phyloP scores from a whole-genome alignment of 768 basidiomycete genomes.

The Steccherinum ochraceum region DNA sequence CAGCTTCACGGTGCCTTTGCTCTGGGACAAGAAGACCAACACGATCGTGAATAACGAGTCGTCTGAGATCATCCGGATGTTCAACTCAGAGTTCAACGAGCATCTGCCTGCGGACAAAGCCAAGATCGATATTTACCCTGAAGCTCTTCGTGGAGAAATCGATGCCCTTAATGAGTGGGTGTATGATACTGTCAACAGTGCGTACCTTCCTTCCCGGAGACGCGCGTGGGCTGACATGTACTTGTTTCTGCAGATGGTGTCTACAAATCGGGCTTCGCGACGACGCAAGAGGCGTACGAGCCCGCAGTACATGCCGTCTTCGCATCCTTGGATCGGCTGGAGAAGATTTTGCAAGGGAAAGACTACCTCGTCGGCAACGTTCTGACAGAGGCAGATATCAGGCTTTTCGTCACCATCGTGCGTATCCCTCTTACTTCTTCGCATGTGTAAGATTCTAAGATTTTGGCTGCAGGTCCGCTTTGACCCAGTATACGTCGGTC shows the following conservation, averaged over 20 bases:
- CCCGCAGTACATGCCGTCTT: constrained; percentile 70
- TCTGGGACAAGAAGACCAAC: constrained; percentile 87
- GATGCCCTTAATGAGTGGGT: constrained; percentile 85
- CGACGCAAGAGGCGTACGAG: constrained; percentile 74
- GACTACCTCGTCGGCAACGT: constrained; percentile 75
- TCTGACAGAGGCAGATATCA: constrained; percentile 80
- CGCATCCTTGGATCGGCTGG: constrained; percentile 72
- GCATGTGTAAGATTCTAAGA: too few relatives aligned
- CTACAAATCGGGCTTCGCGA: constrained; percentile 87
- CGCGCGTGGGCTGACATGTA: neutral
- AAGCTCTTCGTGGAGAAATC: constrained; percentile 63
- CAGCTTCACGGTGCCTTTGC: constrained; percentile 79
- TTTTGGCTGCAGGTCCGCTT: constrained; percentile 72
- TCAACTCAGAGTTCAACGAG: constrained; percentile 83
- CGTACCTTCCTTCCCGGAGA: constrained; percentile 18
- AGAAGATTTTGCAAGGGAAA: constrained; percentile 70
- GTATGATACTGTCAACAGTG: constrained; percentile 80
- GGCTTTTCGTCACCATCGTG: constrained; percentile 92
- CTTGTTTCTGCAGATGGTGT: constrained; percentile 61
- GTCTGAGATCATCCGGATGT: constrained; percentile 90
- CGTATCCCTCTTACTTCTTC: neutral
- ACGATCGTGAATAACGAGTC: constrained; percentile 96
- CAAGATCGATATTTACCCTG: constrained; percentile 72
- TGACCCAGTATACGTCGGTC: constrained; percentile 86
- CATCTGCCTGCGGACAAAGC: constrained; percentile 63